Evolutionary conservation across 495 filamentous ascomycete species (phyloP).

Genomic region (Aspergillus wentii): DNA sequence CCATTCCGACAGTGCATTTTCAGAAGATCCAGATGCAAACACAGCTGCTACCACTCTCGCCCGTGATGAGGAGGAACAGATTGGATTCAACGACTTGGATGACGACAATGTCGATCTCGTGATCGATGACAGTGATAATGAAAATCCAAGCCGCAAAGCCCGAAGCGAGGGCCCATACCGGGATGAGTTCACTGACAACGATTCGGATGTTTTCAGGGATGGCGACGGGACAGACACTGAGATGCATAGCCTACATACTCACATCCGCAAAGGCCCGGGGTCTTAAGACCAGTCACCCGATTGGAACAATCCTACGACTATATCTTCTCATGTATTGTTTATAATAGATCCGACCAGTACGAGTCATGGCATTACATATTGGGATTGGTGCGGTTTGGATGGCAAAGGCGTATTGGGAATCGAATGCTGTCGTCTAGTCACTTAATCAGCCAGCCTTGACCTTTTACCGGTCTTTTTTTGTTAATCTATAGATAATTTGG

Average conservation of each 20-base stretch:
- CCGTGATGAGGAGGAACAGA: constrained; percentile 44
- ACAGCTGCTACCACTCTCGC: constrained; percentile 39
- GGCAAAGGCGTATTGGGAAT: too few species aligned
- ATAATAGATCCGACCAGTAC: too few species aligned
- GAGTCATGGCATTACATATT: too few species aligned
- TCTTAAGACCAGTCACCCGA: too few species aligned
- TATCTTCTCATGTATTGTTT: too few species aligned
- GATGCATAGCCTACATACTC: constrained; percentile 44
- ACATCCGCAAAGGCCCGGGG: constrained; percentile 20
- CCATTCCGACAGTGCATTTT: constrained; percentile 35
- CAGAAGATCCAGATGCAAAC: constrained; percentile 41
- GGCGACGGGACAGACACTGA: constrained; percentile 35
- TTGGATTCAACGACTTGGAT: constrained; percentile 41
- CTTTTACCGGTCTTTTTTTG: too few species aligned
- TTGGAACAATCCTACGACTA: too few species aligned
- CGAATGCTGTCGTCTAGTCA: too few species aligned
- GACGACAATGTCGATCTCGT: constrained; percentile 39
- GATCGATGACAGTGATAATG: constrained; percentile 31
- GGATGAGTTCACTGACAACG: constrained; percentile 53
- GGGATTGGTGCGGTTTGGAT: too few species aligned
- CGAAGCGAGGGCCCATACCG: constrained; percentile 29
- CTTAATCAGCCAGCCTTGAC: too few species aligned
- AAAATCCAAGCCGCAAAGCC: constrained; percentile 19
- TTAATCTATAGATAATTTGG: too few species aligned
- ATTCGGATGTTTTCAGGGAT: constrained; percentile 42